Evolutionary conservation across 805 yeast species (phyloP), one percentile per base, ranked within the genome.

Genomic region (Wickerhamiella occidentalis): DNA sequence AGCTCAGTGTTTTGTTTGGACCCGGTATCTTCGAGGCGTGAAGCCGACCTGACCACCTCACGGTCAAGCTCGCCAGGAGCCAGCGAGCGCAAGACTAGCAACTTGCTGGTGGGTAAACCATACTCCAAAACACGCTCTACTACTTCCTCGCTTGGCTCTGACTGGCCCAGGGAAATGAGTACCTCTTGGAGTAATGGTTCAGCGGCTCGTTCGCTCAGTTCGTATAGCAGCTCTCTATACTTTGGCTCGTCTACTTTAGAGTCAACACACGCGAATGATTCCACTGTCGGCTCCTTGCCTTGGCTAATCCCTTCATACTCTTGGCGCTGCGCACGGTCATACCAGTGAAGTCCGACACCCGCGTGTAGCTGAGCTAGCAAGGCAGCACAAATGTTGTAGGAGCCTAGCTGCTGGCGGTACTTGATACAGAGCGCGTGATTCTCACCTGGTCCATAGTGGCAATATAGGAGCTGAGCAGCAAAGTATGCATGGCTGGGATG

Each of bases 381-480:
- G 12, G 61, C 59, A 6, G 56, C 59, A 4, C 40, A 45, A 2
- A 54, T 36, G 3, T 51, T 7, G 1, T 51, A 48, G 7, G 22
- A 28, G 11, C 26, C 21, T 21, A 55, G 54, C 12, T 21, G 18
- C 13, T 25, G 13, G 8, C 55, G 51, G 12, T 44, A 11, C 11
- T 23, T 15, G 35, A 8, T 9, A 33, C 35, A 15, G 13, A 26
- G 13, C n/a, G 36, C 43, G 11, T 12, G 18, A 11, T 26, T 30
- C 9, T 33, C 22, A 9, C 15, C 15, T 29, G 33, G 33, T 29
- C 15, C 11, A 33, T 40, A 22, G 11, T 21, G 30, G 6, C 28
- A n/a, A 35, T 19, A 38, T 2, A 54, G 19, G 4, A 51, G 38
- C 12, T 48, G 50, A 4, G 56, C 55, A 13, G 57, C 57, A 35